Evolutionary conservation across 768 basidiomycete genomes (phyloP).

Genomic region (Panellus pusillus): DNA sequence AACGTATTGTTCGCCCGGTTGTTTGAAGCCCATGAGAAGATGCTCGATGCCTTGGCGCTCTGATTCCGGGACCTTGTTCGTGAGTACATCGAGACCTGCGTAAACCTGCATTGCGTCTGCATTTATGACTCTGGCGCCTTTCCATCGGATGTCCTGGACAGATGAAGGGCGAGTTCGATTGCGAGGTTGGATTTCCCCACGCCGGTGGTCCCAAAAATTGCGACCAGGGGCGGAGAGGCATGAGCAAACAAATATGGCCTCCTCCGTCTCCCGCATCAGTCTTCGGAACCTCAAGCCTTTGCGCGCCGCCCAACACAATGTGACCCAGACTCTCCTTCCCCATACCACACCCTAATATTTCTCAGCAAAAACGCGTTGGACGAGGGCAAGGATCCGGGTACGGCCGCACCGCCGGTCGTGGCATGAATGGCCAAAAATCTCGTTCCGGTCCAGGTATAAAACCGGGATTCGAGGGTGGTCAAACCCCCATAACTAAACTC

Average conservation of each 20-base stretch:
- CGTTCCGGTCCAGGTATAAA: constrained; percentile 84
- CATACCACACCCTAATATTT: constrained; percentile 3
- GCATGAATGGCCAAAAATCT: constrained; percentile 95
- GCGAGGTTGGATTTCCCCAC: constrained; percentile 95
- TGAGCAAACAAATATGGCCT: constrained; percentile 31
- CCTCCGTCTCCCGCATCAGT: constrained; percentile 42
- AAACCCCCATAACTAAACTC: constrained; percentile 86
- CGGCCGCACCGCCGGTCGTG: constrained; percentile 90
- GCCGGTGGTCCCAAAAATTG: constrained; percentile 91
- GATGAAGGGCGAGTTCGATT: constrained; percentile 76
- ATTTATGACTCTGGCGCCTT: constrained; percentile 80
- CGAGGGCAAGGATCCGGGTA: constrained; percentile 89
- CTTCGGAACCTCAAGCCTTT: constrained; percentile 79
- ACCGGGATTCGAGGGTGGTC: constrained; percentile 93
- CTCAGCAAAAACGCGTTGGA: constrained; percentile 90
- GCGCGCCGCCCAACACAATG: constrained; percentile 66
- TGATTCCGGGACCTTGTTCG: constrained; percentile 82
- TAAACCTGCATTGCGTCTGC: constrained; percentile 99
- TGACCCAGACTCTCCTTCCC: constrained; percentile 23
- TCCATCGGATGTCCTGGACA: constrained; percentile 48
- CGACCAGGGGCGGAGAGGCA: constrained; percentile 67
- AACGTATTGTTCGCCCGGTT: constrained; percentile 84
- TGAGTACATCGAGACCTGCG: constrained; percentile 86
- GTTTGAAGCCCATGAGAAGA: constrained; percentile 84
- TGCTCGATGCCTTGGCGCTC: constrained; percentile 86